Percentiles rank a stretch among this genome's conserved stretches.
phyloP scores from a whole-genome alignment of 768 basidiomycete species.

The Auricularia sp. region DNA sequence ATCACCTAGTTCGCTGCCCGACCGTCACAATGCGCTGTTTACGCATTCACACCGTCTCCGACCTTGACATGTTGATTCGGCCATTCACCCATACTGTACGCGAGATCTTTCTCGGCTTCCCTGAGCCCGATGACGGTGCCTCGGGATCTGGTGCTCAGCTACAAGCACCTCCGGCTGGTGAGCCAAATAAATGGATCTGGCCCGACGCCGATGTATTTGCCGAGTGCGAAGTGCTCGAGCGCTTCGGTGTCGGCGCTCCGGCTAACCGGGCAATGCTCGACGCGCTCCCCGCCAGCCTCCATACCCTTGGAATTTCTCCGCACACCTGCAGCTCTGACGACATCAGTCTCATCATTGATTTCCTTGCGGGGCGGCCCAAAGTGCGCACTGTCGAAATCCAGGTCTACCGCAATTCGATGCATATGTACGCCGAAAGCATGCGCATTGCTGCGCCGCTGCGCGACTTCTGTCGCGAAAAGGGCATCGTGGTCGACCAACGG shows the following conservation, averaged over 20 bases:
- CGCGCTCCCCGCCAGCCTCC: neutral
- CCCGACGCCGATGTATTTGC: neutral
- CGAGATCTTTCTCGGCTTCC: neutral
- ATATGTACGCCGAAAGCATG: neutral
- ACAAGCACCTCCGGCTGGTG: neutral
- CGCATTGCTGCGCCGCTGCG: neutral
- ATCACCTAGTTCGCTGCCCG: neutral
- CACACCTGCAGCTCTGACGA: neutral
- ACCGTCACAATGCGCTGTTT: neutral
- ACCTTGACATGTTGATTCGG: slow-evolving; percentile 4
- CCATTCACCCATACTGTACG: neutral
- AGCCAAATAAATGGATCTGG: neutral
- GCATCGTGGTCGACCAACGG: neutral
- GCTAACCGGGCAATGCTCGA: neutral
- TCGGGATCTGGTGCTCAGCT: neutral
- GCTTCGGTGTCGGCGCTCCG: neutral
- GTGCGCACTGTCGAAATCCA: neutral
- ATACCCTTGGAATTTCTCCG: neutral
- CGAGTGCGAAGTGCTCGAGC: neutral
- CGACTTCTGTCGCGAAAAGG: neutral
- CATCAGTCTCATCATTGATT: neutral
- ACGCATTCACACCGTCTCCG: slow-evolving; percentile 2
- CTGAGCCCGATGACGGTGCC: neutral
- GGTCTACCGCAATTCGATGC: neutral
- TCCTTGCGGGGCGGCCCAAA: neutral